phyloP scores from a whole-genome alignment of 495 filamentous ascomycete genomes.

The Pyronema domesticum region DNA sequence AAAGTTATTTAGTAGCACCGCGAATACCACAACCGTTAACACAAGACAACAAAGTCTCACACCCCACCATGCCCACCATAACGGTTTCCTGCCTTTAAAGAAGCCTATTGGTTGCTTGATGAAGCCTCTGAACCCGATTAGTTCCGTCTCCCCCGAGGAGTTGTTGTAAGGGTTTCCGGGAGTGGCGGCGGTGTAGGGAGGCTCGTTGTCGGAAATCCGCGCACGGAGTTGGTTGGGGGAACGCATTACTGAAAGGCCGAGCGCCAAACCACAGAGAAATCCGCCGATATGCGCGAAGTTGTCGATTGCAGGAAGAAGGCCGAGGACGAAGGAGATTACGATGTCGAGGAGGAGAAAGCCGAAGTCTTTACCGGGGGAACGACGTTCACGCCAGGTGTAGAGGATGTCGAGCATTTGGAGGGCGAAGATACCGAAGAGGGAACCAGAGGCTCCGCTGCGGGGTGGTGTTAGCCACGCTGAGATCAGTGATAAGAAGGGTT shows the following conservation, averaged over 20 bases:
- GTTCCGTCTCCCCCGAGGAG: constrained; percentile 29
- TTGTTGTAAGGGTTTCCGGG: constrained; percentile 13
- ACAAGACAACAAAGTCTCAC: constrained; percentile 65
- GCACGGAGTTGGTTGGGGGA: constrained; percentile 66
- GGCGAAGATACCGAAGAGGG: constrained; percentile 79
- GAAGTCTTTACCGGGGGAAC: constrained; percentile 58
- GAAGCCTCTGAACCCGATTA: constrained; percentile 33
- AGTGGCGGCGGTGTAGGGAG: constrained; percentile 36
- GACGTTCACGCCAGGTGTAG: constrained; percentile 71
- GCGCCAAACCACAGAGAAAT: constrained; percentile 76
- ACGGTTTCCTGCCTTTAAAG: constrained; percentile 75
- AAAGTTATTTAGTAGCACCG: constrained; percentile 74
- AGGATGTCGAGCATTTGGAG: constrained; percentile 73
- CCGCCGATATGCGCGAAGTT: constrained; percentile 97
- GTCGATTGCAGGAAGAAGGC: constrained; percentile 80
- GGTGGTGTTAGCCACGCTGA: constrained; percentile 8
- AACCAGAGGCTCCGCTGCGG: constrained; percentile 59
- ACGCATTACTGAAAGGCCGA: constrained; percentile 71
- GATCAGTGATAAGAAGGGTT: no score
- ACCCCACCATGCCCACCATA: constrained; percentile 98
- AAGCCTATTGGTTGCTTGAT: constrained; percentile 55
- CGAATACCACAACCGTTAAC: constrained; percentile 59
- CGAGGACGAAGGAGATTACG: constrained; percentile 75
- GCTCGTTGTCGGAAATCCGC: constrained; percentile 46
- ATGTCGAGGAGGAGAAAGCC: constrained; percentile 71